A percentile compares a stretch with the other conserved stretches of the same genome.
These are phyloP conservation scores for Aspergillus fischeri DNA, from an alignment of 2,329 filamentous ascomycete genomes.

Conservation along the genomic window DNA sequence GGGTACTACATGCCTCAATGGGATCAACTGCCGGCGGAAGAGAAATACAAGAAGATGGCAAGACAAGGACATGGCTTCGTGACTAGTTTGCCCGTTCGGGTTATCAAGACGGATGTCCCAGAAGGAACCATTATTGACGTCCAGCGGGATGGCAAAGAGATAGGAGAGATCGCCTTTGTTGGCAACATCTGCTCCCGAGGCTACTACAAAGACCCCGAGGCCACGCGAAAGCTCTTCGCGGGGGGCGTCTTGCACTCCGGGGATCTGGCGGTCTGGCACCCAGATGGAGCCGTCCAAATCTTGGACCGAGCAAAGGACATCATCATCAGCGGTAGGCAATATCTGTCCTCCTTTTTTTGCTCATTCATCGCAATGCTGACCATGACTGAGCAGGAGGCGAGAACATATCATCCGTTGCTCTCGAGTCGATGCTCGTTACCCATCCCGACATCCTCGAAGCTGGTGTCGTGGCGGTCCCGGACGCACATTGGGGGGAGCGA, in stretches of 20 bases:
- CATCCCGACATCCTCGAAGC: conserved; percentile 89
- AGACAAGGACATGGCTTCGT: conserved; percentile 90
- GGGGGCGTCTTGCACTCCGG: conserved; percentile 86
- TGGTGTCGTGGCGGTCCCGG: conserved; percentile 80
- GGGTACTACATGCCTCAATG: conserved; percentile 83
- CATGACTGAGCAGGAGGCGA: conserved; percentile 65
- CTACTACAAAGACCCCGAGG: conserved; percentile 86
- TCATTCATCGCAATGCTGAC: background rate
- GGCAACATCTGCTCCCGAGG: conserved; percentile 91
- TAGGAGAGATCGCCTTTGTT: conserved; percentile 78
- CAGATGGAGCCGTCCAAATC: conserved; percentile 87
- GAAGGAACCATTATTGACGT: conserved; percentile 66
- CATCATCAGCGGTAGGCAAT: conserved; percentile 76
- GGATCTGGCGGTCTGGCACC: conserved; percentile 88
- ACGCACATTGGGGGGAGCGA: conserved; percentile 92
- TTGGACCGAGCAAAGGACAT: conserved; percentile 95
- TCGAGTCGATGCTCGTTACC: conserved; percentile 83
- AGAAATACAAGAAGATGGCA: conserved; percentile 87
- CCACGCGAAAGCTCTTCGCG: conserved; percentile 79
- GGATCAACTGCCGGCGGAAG: conserved; percentile 67
- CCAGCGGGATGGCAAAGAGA: conserved; percentile 65
- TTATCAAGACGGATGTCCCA: conserved; percentile 74
- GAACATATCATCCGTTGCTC: conserved; percentile 90
- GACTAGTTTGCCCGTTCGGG: conserved; percentile 71
- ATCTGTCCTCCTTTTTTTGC: background rate